A percentile compares a stretch with the other conserved stretches of the same genome.
phyloP scores from a whole-genome alignment of 257 asterid species.

The Verbascum thapsus region DNA sequence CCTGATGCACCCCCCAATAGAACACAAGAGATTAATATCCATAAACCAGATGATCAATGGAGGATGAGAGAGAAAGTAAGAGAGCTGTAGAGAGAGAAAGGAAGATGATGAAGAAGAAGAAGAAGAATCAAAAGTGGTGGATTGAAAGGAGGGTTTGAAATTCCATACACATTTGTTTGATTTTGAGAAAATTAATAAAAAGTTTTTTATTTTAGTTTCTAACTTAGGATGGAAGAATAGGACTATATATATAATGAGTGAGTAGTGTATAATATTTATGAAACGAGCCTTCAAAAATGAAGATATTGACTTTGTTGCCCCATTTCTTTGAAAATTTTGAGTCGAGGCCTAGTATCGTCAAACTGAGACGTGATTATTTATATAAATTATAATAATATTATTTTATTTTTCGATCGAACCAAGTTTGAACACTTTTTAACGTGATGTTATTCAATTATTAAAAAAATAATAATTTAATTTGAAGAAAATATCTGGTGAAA shows the following conservation, averaged over 20 bases:
- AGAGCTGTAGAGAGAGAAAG: constrained; percentile 4
- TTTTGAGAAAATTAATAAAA: constrained; percentile 14
- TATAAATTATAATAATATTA: too few relatives aligned
- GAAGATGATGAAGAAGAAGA: constrained; percentile 5
- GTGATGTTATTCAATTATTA: neutral
- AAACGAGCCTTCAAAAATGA: neutral
- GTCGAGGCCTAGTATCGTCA: too few relatives aligned
- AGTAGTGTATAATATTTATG: constrained; percentile 29
- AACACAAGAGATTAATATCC: constrained; percentile 33
- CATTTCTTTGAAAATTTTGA: too few relatives aligned
- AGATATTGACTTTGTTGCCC: constrained; percentile 26
- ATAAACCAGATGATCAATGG: constrained; percentile 22
- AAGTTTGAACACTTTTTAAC: neutral
- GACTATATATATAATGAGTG: neutral
- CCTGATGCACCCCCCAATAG: constrained; percentile 24
- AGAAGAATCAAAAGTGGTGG: constrained; percentile 19
- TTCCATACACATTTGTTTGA: constrained; percentile 20
- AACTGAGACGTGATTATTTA: too few relatives aligned
- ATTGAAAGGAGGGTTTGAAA: constrained; percentile 31
- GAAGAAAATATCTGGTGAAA: too few relatives aligned
- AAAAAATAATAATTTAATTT: too few relatives aligned
- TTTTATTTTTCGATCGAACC: too few relatives aligned
- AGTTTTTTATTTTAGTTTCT: constrained; percentile 6
- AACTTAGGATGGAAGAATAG: constrained; percentile 19
- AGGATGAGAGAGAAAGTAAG: neutral